Base-by-base conservation (phyloP, 768 basidiomycete species). In the Chalciporus piperatus region DNA sequence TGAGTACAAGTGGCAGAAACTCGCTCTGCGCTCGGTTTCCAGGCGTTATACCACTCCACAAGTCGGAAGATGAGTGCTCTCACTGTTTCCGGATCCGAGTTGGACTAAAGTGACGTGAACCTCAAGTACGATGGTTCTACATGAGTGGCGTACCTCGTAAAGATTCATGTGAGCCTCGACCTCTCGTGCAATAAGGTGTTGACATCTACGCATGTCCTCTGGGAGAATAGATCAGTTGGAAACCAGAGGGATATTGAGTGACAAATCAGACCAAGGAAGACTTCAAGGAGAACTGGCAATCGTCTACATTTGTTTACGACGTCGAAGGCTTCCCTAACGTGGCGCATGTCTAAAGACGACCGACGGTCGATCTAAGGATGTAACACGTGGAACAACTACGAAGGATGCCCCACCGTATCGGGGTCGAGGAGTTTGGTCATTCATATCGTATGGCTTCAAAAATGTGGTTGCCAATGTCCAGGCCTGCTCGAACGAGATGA, bases 31-130 rank as follows among this genome's bases (percentile, higher is more conserved):
- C 78, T 76, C 1, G 87, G 87, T 19, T 75, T 74, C 90, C 90
- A 92, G n/a, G 80, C 77, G 47, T 76, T 75, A 62, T 84, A 87
- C 90, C 90, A 92, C 20, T 83, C 77, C 16, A 82, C 69, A 4
- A 92, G 67, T 32, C 83, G 75, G 46, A 75, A 74, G 1, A 91
- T 71, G 19, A 92, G 76, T 22, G 71, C 67, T 12, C 73, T 71
- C 8, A 92, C 74, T 20, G 78, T 63, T 23, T 75, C 69, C 1
- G 80, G 70, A 50, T 83, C 76, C 17, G 70, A 64, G 22, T 73
- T 72, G 37, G 66, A 63, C 83, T 87, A 55, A 33, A 32, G 25
- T 33, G 37, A 10, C 8, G 37, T 50, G 39, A 64, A 37, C 10
- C 25, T 32, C 14, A 20, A 19, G 44, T 27, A 13, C 19, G 35